Conservation (phyloP, 75 land plant species). For the Picea glauca region DNA sequence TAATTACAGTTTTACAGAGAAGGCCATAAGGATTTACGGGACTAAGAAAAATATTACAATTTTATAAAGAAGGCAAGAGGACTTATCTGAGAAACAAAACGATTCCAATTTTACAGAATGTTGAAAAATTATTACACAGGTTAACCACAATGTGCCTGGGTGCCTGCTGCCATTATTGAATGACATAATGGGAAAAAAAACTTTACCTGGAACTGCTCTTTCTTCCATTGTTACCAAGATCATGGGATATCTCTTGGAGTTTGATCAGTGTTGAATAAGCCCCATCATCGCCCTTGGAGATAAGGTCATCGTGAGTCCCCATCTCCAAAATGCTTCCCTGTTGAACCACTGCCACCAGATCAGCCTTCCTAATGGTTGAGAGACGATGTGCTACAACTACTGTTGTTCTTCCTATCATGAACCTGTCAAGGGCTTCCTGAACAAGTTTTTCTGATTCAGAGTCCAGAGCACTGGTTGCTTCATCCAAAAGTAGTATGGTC, state of each 20-base stretch:
- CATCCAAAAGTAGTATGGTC: conserved; percentile 76
- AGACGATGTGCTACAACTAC: conserved; percentile 81
- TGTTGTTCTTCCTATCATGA: conserved; percentile 84
- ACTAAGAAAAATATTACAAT: no score
- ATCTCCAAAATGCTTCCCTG: conserved; percentile 63
- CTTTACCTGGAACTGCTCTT: conserved; percentile 62
- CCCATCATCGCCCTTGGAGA: conserved; percentile 61
- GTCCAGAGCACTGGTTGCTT: conserved; percentile 89
- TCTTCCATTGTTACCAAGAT: conserved; percentile 53
- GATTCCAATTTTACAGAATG: no score
- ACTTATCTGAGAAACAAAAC: no score
- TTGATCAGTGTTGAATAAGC: conserved; percentile 63
- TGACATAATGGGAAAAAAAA: no score
- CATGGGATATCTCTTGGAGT: conserved; percentile 70
- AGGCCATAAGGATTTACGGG: no score
- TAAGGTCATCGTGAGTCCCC: conserved; percentile 76
- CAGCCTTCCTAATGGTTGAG: conserved; percentile 76
- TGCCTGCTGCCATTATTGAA: no score
- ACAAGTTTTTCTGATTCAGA: conserved; percentile 77
- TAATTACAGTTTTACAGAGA: no score
- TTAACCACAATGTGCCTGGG: no score
- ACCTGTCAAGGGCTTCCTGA: conserved; percentile 72
- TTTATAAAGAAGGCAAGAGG: no score
- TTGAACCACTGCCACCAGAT: conserved; percentile 69
- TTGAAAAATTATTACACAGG: no score